Percentiles rank a stretch among this genome's conserved stretches.
phyloP scores from a whole-genome alignment of 305 asterid genomes.

The Solanum chacoense region DNA sequence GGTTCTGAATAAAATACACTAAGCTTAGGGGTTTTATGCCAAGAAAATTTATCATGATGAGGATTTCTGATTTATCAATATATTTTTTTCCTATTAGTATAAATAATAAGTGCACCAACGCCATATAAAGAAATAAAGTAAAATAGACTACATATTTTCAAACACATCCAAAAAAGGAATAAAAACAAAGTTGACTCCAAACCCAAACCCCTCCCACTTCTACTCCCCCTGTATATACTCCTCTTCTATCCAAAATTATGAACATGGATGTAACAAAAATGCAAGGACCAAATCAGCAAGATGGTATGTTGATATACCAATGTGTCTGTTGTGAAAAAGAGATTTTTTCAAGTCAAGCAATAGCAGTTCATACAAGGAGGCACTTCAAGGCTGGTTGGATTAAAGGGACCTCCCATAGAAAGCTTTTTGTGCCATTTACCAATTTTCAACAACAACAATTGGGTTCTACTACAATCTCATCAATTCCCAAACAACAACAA shows the following conservation, averaged over 20 bases:
- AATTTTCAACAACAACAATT: not conserved
- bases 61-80: not conserved
- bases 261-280: not conserved
- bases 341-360: not conserved
- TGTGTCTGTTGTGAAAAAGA: too few relatives aligned
- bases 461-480: not conserved
- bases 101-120: not conserved
- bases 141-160: not conserved
- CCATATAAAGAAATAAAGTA: not conserved
- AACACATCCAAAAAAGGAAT: not conserved
- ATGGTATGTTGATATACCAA: not conserved
- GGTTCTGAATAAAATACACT: not conserved
- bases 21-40: not conserved
- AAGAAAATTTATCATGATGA: too few relatives aligned
- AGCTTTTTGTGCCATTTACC: not conserved
- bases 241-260: not conserved
- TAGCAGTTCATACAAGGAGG: not conserved
- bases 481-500: not conserved
- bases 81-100: not conserved
- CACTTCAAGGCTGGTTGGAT: not conserved
- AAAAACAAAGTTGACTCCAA: not conserved
- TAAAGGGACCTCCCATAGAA: not conserved
- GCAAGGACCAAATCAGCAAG: not conserved
- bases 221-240: not conserved
- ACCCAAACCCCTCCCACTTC: not conserved